Evolutionary conservation across 2,329 filamentous ascomycete genomes (phyloP), one percentile per base, ranked within the genome.

Genomic region (Colletotrichum falcatum): DNA sequence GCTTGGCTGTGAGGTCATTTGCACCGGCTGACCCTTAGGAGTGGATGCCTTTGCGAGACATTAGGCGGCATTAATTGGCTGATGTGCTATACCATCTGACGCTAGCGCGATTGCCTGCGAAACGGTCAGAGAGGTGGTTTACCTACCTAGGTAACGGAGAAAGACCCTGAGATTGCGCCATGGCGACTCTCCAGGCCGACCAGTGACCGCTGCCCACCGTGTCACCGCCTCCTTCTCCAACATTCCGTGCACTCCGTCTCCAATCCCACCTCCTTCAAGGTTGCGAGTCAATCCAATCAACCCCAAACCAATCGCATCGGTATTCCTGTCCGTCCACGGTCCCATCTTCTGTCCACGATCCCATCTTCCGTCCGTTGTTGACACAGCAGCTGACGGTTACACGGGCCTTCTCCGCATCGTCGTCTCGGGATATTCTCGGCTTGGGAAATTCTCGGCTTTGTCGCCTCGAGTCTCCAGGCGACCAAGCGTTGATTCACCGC

Each of bases 1-100:
- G 33, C 67, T 70, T 70, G 64, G 67, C 67, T 61, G 58, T 70
- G 67, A 70, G 64, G 64, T 70, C 67, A 70, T 67, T 62, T 49
- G 20, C 56, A 67, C 46, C 67, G 58, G 67, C 18, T 70, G 67
- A 70, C 67, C 58, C 44, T 61, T 42, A 28, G 35, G 44, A 33
- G 54, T 69, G 66, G 66, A 65, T 69, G 66, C 56, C 28, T 35
- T 26, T 53, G 33, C n/a, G 53, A 30, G 63, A 56, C 49, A 53
- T 46, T 55, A 51, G 42, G 58, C 26, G 42, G 58, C 30, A 23
- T 30, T 23, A 16, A 70, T 70, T 70, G 67, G 67, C 56, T 59
- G 60, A 46, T 23, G 23, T 37, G 33, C 53, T 35, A 23, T 53
- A 35, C 12, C 6, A 20, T 20, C 18, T 66, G 20, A n/a, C 18